These are phyloP conservation scores for Telfairia occidentalis DNA, from an alignment of 331 rosid genomes.

Conservation along the genomic window DNA sequence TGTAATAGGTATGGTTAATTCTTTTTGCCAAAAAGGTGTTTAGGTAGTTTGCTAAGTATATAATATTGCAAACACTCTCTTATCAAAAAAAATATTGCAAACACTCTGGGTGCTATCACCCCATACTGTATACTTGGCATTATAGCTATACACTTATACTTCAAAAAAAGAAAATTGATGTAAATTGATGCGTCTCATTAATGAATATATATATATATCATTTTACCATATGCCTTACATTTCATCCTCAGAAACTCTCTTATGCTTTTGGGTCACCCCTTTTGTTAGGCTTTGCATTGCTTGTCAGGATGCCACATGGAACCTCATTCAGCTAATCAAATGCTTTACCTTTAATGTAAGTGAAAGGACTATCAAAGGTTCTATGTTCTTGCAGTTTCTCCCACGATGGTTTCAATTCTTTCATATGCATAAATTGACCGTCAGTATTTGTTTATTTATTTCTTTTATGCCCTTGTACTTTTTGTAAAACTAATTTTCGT, in stretches of 20 bases:
- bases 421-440: not conserved
- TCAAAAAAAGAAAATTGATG: not conserved
- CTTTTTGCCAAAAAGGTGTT: not conserved
- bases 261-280: slow-evolving; percentile 14
- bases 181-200: not conserved
- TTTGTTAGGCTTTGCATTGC: slow-evolving; percentile 47
- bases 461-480: not conserved
- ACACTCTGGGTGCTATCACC: not conserved
- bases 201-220: not conserved
- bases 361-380: slow-evolving; percentile 7
- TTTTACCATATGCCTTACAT: not conserved
- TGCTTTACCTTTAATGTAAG: slow-evolving; percentile 52
- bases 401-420: not conserved
- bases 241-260: not conserved
- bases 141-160: not conserved
- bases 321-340: slow-evolving; percentile 50
- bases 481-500: slow-evolving; percentile 2
- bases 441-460: not conserved
- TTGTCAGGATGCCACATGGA: slow-evolving; percentile 47
- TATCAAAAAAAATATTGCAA: too few species aligned
- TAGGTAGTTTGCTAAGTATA: not conserved
- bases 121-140: not conserved
- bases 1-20: slow-evolving; percentile 49
- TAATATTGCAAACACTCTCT: too few species aligned
- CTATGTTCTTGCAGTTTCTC: not conserved